These are phyloP conservation scores for Venturiaceae sp. DNA, from an alignment of 2,329 filamentous ascomycete species.

Conservation along the genomic window DNA sequence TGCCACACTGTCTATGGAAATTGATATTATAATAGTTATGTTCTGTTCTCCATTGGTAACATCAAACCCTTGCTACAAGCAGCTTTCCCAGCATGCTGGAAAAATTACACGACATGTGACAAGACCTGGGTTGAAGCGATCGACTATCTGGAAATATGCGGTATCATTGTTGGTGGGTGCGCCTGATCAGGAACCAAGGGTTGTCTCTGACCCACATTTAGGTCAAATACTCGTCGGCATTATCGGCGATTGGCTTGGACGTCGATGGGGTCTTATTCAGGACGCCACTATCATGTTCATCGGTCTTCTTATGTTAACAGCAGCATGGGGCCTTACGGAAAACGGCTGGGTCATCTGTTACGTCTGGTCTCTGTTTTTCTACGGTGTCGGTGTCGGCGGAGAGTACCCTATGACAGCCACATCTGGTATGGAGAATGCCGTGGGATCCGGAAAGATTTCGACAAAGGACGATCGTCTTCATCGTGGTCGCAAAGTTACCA, in stretches of 20 bases:
- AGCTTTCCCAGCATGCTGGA: slow-evolving; percentile 75
- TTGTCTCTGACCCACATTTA: neutral
- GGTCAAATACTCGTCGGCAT: slow-evolving; percentile 75
- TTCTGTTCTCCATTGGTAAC: slow-evolving; percentile 95
- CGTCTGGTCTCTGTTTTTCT: slow-evolving; percentile 89
- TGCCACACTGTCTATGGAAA: neutral
- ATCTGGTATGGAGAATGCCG: slow-evolving; percentile 83
- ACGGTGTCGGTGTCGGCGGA: slow-evolving; percentile 64
- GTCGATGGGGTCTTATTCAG: slow-evolving; percentile 91
- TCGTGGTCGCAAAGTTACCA: slow-evolving; percentile 90
- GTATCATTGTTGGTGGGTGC: slow-evolving; percentile 64
- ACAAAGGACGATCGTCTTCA: slow-evolving; percentile 90
- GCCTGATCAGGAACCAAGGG: neutral
- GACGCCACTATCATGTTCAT: slow-evolving; percentile 92
- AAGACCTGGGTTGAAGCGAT: slow-evolving; percentile 74
- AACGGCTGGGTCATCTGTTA: slow-evolving; percentile 98
- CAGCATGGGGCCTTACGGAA: slow-evolving; percentile 76
- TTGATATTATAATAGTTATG: slow-evolving; percentile 51
- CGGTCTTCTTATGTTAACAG: slow-evolving; percentile 83
- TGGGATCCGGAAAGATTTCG: slow-evolving; percentile 76
- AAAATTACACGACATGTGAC: slow-evolving; percentile 53
- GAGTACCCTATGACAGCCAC: slow-evolving; percentile 96
- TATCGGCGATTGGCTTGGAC: slow-evolving; percentile 71
- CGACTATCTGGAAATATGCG: slow-evolving; percentile 84
- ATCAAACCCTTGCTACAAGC: slow-evolving; percentile 70